These are phyloP conservation scores for Aspergillus transmontanensis DNA, from an alignment of 2,329 filamentous ascomycete species.

Conservation along the genomic window DNA sequence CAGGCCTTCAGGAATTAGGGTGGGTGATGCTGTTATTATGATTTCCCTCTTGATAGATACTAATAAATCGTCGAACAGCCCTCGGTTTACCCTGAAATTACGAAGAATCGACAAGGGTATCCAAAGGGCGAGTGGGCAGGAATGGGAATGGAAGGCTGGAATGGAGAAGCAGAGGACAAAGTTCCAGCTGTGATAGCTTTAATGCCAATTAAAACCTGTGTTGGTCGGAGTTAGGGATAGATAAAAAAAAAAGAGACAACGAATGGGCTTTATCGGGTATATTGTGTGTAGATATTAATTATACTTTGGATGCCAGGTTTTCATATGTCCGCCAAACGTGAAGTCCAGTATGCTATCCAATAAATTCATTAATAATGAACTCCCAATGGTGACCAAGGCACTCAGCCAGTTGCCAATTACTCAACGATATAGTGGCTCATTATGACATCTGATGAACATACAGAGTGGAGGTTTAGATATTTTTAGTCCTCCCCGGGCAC, in stretches of 20 bases:
- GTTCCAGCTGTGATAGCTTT: conserved; percentile 72
- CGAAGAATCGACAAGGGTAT: conserved; percentile 90
- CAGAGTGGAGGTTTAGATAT: not conserved
- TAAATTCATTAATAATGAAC: not conserved
- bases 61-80: conserved; percentile 35
- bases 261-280: not conserved
- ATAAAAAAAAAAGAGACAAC: not conserved
- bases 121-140: conserved; percentile 71
- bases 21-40: not conserved
- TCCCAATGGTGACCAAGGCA: not conserved
- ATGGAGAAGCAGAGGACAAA: conserved; percentile 94
- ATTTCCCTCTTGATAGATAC: not conserved
- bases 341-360: not conserved
- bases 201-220: not conserved
- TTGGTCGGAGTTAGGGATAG: not conserved
- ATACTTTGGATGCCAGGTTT: not conserved
- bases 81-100: conserved; percentile 81
- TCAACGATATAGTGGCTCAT: not conserved
- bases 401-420: not conserved
- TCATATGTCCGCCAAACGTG: not conserved
- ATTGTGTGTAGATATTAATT: not conserved
- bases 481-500: not conserved
- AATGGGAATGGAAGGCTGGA: conserved; percentile 95
- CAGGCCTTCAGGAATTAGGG: conserved; percentile 87
- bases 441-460: not conserved